phyloP scores from a whole-genome alignment of 495 filamentous ascomycete genomes.

The Geoglossum glabrum region DNA sequence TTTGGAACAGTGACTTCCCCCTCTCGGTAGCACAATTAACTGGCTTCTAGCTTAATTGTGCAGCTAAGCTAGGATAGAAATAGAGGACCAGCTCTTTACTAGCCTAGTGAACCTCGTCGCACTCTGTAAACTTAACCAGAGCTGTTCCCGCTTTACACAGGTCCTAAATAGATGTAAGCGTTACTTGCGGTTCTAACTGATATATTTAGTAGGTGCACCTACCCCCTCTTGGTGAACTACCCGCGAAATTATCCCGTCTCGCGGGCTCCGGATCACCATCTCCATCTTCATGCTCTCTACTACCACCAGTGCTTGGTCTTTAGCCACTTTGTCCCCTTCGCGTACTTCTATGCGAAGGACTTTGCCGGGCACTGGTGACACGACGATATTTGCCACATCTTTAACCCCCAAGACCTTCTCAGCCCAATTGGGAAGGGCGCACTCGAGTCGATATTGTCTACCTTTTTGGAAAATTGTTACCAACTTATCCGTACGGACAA shows the following conservation, averaged over 20 bases:
- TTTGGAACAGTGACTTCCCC: too few species aligned
- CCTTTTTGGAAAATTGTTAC: conserved; percentile 54
- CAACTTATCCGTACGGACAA: conserved; percentile 44
- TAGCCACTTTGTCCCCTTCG: conserved; percentile 62
- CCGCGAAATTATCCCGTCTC: conserved; percentile 57
- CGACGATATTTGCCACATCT: conserved; percentile 61
- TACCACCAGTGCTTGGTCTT: conserved; percentile 76
- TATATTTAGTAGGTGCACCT: conserved; percentile 22
- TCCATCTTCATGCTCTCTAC: conserved; percentile 99
- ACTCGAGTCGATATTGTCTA: conserved; percentile 46
- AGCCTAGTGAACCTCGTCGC: neutral
- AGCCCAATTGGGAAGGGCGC: conserved; percentile 56
- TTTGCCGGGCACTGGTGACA: conserved; percentile 91
- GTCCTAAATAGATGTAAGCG: conserved; percentile 21
- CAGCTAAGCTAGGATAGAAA: neutral
- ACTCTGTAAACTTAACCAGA: conserved; percentile 28
- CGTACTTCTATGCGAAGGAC: conserved; percentile 65
- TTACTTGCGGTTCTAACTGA: neutral
- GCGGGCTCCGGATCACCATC: conserved; percentile 81
- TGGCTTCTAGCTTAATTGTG: too few species aligned
- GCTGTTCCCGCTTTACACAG: conserved; percentile 39
- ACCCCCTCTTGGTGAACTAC: conserved; percentile 77
- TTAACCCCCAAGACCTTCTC: conserved; percentile 71
- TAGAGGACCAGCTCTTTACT: neutral
- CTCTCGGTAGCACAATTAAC: too few species aligned